Base-by-base conservation (phyloP, 2,329 filamentous ascomycete genomes). In the Alternaria panax region DNA sequence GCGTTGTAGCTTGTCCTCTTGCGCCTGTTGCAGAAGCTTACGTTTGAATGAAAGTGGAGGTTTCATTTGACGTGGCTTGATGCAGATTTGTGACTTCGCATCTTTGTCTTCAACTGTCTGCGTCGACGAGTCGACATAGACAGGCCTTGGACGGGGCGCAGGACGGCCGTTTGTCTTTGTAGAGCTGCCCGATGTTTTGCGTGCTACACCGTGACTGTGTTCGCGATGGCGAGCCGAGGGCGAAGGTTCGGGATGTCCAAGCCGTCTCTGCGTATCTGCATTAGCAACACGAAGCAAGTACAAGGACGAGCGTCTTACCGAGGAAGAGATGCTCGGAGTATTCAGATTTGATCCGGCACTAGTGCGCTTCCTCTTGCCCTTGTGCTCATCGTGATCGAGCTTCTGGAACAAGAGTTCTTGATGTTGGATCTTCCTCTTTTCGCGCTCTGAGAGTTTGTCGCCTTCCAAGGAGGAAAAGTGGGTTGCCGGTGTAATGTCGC, bases 341-440 rank as follows among this genome's bases (percentile, higher is more conserved):
- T 84, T 84, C 52, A 85, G 79, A 14, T 76, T 80, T 20, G 84
- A 85, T 50, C 83, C 83, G 42, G 81, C 85, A 69, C 84, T 87
- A 57, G 82, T 82, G 53, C 84, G 80, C 69, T 88, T 86, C 74
- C 84, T 85, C 64, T 80, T 83, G 54, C 82, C 67, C 40, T 76
- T 83, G 30, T 81, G 81, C 65, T 86, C 84, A 60, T 88, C 85
- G 47, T 84, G 80, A 66, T 88, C 87, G 62, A 87, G 79, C 66
- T 86, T 83, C 63, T 86, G 83, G 62, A 88, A 88, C 59, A 88
- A 83, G 64, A 85, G 85, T 67, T 89, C 87, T 41, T 86, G 84
- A 55, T 86, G 86, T 54, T 86, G 85, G 46, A 89, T 81, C 74
- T 89, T 89, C 59, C 86, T 84, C 68, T 83, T 83, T 66, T 89